Evolutionary conservation across 306 rosid genomes (phyloP).

Genomic region (Inga oerstediana): DNA sequence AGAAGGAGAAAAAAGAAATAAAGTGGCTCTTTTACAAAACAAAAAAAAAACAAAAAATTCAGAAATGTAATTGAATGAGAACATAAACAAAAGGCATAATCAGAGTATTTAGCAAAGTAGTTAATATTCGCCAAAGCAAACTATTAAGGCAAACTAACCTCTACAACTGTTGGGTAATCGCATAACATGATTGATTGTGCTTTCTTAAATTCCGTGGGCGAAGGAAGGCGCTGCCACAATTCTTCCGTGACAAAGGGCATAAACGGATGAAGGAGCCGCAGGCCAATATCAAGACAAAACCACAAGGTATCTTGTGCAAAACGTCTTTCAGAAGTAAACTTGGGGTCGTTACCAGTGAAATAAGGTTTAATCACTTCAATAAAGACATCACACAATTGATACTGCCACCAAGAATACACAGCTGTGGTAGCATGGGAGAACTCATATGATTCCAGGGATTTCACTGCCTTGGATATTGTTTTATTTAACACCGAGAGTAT

Average conservation of each 20-base stretch:
- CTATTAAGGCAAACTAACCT: conserved; percentile 58
- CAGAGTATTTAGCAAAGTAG: not conserved
- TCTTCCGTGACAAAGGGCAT: conserved; percentile 98
- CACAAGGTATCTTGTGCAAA: conserved; percentile 83
- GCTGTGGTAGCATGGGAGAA: conserved; percentile 88
- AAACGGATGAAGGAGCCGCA: conserved; percentile 94
- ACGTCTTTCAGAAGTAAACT: conserved; percentile 58
- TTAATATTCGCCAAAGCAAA: not conserved
- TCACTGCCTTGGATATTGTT: conserved; percentile 61
- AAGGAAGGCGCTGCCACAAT: conserved; percentile 98
- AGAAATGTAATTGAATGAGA: not conserved
- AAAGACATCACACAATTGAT: conserved; percentile 93
- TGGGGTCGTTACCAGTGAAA: conserved; percentile 66
- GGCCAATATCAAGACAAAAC: conserved; percentile 91
- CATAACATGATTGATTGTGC: conserved; percentile 80
- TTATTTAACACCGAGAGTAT: conserved; percentile 79
- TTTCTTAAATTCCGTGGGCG: conserved; percentile 51
- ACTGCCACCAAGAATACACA: conserved; percentile 92
- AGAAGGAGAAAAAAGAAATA: not conserved
- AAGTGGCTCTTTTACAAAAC: not conserved
- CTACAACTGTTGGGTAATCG: conserved; percentile 66
- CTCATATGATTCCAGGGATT: conserved; percentile 64
- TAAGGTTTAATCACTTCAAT: conserved; percentile 93
- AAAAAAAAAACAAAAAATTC: not conserved
- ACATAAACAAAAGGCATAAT: not conserved